A percentile compares a stretch with the other conserved stretches of the same genome.
Evolutionary conservation across 768 basidiomycete species (phyloP).

Genomic region (Candolleomyces eurysporus): DNA sequence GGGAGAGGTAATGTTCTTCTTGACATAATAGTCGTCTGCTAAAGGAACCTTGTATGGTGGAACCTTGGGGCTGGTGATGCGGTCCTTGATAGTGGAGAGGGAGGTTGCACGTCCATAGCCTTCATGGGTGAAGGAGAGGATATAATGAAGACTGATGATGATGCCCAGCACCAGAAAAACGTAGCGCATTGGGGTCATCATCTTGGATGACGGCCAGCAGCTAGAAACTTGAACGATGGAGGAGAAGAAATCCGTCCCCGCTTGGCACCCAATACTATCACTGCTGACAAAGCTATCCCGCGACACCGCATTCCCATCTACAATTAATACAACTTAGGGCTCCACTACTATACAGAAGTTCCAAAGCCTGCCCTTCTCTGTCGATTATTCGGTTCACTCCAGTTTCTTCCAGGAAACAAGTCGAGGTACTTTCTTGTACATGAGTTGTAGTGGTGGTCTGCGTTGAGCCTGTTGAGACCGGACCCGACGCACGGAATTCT

Average conservation of each 20-base stretch:
- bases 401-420: neutral
- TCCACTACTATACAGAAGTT: too few relatives aligned
- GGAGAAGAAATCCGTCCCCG: neutral
- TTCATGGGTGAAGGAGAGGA: constrained; percentile 64
- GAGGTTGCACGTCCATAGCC: constrained; percentile 62
- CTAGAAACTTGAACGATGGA: neutral
- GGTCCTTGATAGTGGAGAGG: constrained; percentile 39
- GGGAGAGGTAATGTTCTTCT: constrained; percentile 30
- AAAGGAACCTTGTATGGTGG: constrained; percentile 60
- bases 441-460: constrained; percentile 2
- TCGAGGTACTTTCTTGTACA: constrained; percentile 7
- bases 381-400: neutral
- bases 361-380: neutral
- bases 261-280: neutral
- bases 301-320: neutral
- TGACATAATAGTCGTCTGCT: constrained; percentile 55
- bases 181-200: constrained; percentile 60
- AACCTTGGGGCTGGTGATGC: constrained; percentile 17
- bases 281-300: neutral
- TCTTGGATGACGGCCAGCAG: constrained; percentile 19
- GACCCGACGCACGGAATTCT: neutral
- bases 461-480: neutral
- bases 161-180: constrained; percentile 48
- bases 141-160: constrained; percentile 57
- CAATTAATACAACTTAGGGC: too few relatives aligned